Evolutionary conservation across 257 asterid genomes (phyloP).

Genomic region (Ocimum tenuiflorum): DNA sequence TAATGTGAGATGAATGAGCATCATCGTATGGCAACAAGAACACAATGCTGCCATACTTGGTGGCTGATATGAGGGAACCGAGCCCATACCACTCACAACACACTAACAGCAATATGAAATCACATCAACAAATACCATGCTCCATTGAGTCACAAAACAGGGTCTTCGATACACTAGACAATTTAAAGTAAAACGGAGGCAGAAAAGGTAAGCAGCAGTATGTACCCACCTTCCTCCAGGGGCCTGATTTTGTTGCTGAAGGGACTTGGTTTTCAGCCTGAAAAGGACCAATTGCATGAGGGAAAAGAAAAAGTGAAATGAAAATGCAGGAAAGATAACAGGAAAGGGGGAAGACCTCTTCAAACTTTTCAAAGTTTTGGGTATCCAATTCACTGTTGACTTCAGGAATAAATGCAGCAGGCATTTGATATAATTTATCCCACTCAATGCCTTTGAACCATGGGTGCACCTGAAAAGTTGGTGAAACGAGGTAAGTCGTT

Average conservation of each 20-base stretch:
- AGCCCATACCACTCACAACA: no score
- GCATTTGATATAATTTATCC: constrained; percentile 75
- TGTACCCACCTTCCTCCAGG: constrained; percentile 93
- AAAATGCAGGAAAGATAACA: constrained; percentile 6
- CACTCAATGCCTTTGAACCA: constrained; percentile 86
- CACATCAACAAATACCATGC: no score
- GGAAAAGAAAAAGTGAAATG: constrained; percentile 1
- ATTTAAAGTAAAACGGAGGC: not conserved
- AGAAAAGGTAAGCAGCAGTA: constrained; percentile 1
- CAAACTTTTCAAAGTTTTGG: constrained; percentile 95
- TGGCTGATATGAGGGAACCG: no score
- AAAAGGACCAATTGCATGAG: constrained; percentile 20
- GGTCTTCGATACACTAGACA: no score
- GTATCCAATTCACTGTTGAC: constrained; percentile 93
- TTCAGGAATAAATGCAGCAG: constrained; percentile 94
- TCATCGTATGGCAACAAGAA: no score
- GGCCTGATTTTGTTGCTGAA: constrained; percentile 75
- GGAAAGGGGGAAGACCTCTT: constrained; percentile 53
- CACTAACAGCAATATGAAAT: no score
- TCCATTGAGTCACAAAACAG: no score
- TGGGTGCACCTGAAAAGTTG: constrained; percentile 69
- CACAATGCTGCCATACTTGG: no score
- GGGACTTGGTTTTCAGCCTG: constrained; percentile 66
- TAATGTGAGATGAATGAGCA: not conserved
- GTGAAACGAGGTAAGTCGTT: constrained; percentile 15